These are phyloP conservation scores for Clitoria ternatea DNA, from an alignment of 306 rosid genomes.

Conservation along the genomic window DNA sequence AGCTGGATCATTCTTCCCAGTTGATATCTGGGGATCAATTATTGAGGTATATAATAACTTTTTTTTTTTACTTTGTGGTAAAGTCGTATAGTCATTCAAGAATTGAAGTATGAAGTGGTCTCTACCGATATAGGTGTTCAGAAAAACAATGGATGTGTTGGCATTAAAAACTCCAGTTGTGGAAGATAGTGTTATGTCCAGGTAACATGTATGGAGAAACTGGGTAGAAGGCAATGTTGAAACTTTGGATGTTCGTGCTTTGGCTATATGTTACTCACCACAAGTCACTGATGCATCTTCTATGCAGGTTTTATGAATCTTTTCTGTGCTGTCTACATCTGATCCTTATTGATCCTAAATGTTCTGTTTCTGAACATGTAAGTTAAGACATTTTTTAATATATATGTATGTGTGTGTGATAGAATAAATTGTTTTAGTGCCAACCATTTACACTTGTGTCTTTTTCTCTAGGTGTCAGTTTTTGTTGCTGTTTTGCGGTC, in stretches of 20 bases:
- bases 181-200: conserved; percentile 62
- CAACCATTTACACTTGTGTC: conserved; percentile 12
- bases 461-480: conserved; percentile 66
- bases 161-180: conserved; percentile 48
- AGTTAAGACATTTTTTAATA: conserved; percentile 34
- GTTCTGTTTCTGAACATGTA: conserved; percentile 84
- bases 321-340: conserved; percentile 74
- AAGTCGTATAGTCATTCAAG: neutral
- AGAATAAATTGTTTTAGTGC: neutral
- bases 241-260: neutral
- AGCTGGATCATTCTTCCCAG: conserved; percentile 50
- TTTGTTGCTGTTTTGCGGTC: conserved; percentile 70
- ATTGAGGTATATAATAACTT: conserved; percentile 51
- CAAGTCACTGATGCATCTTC: conserved; percentile 24
- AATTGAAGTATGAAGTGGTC: conserved; percentile 16
- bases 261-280: conserved; percentile 19
- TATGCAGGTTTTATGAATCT: conserved; percentile 77
- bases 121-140: conserved; percentile 48
- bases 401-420: no score
- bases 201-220: conserved; percentile 42
- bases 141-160: conserved; percentile 82
- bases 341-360: conserved; percentile 61
- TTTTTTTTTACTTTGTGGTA: neutral
- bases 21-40: conserved; percentile 66
- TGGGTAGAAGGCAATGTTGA: conserved; percentile 9